These are phyloP conservation scores for Ascoidea tarda DNA, from an alignment of 805 yeast species.

Conservation along the genomic window DNA sequence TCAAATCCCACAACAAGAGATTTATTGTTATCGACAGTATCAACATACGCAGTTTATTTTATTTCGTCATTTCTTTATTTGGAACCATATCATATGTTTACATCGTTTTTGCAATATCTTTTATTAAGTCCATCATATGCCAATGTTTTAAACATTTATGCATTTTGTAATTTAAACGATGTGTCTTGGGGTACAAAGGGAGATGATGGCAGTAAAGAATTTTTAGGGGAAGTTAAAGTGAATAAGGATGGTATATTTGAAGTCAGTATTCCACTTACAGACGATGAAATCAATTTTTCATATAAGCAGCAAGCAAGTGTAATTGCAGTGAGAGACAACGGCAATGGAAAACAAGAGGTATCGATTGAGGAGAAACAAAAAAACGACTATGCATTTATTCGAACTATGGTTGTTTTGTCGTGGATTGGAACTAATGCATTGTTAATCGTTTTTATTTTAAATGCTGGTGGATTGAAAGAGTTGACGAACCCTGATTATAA, in stretches of 20 bases:
- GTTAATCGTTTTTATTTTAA: slow-evolving; percentile 69
- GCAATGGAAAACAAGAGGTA: slow-evolving; percentile 21
- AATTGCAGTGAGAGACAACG: slow-evolving; percentile 22
- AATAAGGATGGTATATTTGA: slow-evolving; percentile 51
- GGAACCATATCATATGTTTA: slow-evolving; percentile 88
- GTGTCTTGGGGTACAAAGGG: slow-evolving; percentile 98
- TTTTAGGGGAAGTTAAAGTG: slow-evolving; percentile 62
- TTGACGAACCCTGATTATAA: slow-evolving; percentile 13
- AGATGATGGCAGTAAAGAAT: slow-evolving; percentile 45
- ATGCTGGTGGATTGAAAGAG: slow-evolving; percentile 53
- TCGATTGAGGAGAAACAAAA: slow-evolving; percentile 16
- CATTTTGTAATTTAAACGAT: slow-evolving; percentile 93
- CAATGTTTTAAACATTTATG: slow-evolving; percentile 84
- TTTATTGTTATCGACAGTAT: slow-evolving; percentile 67
- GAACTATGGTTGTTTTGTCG: slow-evolving; percentile 76
- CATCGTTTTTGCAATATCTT: slow-evolving; percentile 75
- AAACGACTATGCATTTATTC: slow-evolving; percentile 62
- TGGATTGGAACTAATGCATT: slow-evolving; percentile 87
- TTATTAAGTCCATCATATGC: slow-evolving; percentile 80
- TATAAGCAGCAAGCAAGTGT: slow-evolving; percentile 55
- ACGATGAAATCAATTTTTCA: slow-evolving; percentile 60
- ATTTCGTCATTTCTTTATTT: slow-evolving; percentile 68
- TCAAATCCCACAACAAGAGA: slow-evolving; percentile 29
- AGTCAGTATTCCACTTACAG: slow-evolving; percentile 64
- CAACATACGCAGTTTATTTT: slow-evolving; percentile 74